Evolutionary conservation across 352 stramenopile genomes (phyloP), one percentile per base, ranked within the genome.

Genomic region (Globisporangium camurandrum): DNA sequence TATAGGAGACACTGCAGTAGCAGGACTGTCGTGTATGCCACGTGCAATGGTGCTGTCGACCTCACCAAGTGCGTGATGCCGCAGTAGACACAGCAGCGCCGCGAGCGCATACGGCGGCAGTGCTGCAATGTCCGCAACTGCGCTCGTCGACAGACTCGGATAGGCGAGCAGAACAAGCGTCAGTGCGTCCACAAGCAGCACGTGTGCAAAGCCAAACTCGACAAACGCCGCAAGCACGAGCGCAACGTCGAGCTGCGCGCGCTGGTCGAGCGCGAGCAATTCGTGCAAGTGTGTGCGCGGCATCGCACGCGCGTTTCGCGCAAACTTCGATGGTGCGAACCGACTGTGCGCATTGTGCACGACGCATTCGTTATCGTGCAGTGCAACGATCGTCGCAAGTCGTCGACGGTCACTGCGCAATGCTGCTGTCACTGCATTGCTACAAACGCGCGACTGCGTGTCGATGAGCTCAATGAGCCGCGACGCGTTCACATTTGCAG

Each of bases 101-200:
- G 67, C 55, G 10, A 77, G 12, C 1, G 60, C 76, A 40, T 83
- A 86, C 14, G 61, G 57, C 6, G 76, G 76, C 5, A 83, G 46
- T 12, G 55, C 47, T 2, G 49, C 57, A 9, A 67, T 57, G 20
- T 81, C 76, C 28, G 68, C 59, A 24, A 78, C 64, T 4, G 40
- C 48, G 19, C 56, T 52, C 1, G 50, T 44, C 1, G 59, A 58
- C 19, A 62, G 57, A 0, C 42, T 23, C 17, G 26, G 30, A 23
- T 54, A 59, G 16, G 65, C 71, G 3, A 88, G 51, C 17, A 79
- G 54, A 2, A 51, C 47, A 23, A 86, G 71, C 16, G 56, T 71
- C 39, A 86, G 42, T 0, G 68, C 69, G 36, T 88, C 76, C 0
- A 57, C 41, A 19, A 84, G 31, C 5, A 88, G 57, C 11, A 61